Evolutionary conservation across 768 basidiomycete genomes (phyloP).

Genomic region (Pilatotrama ljubarskyi): DNA sequence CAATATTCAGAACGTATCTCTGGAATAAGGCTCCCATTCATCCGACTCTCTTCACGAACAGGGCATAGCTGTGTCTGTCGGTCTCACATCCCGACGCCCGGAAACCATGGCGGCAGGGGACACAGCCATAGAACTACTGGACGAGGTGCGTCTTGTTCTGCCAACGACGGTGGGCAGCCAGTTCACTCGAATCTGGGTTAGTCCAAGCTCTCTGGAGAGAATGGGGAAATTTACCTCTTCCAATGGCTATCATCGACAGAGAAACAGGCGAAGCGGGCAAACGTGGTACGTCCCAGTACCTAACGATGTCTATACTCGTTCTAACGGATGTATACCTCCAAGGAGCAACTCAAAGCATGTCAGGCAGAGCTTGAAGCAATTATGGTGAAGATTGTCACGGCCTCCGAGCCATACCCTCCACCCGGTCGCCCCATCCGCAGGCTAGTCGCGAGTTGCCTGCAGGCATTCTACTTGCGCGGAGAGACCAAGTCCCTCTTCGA

Average conservation of each 20-base stretch:
- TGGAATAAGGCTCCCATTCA: too few relatives aligned
- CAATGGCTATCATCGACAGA: constrained; percentile 78
- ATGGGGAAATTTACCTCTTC: constrained; percentile 80
- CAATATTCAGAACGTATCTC: too few relatives aligned
- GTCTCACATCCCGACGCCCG: too few relatives aligned
- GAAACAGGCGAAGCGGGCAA: constrained; percentile 49
- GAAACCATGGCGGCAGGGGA: constrained; percentile 14
- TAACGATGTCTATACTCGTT: background rate
- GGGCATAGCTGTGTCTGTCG: too few relatives aligned
- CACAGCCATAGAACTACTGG: constrained; percentile 11
- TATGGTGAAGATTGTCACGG: constrained; percentile 67
- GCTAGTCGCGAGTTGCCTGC: constrained; percentile 74
- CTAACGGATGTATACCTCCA: background rate
- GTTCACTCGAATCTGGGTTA: constrained; percentile 27
- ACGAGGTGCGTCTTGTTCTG: constrained; percentile 3
- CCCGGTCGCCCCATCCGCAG: constrained; percentile 88
- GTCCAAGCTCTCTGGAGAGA: constrained; percentile 71
- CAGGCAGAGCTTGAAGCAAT: constrained; percentile 64
- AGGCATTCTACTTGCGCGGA: constrained; percentile 71
- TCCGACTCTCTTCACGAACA: background rate
- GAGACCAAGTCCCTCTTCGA: constrained; percentile 89
- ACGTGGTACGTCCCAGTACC: constrained; percentile 47
- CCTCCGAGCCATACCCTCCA: constrained; percentile 64
- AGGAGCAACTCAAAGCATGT: constrained; percentile 68
- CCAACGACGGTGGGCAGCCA: background rate